phyloP scores from a whole-genome alignment of 2,329 filamentous ascomycete genomes.

The Dactylella cylindrospora region DNA sequence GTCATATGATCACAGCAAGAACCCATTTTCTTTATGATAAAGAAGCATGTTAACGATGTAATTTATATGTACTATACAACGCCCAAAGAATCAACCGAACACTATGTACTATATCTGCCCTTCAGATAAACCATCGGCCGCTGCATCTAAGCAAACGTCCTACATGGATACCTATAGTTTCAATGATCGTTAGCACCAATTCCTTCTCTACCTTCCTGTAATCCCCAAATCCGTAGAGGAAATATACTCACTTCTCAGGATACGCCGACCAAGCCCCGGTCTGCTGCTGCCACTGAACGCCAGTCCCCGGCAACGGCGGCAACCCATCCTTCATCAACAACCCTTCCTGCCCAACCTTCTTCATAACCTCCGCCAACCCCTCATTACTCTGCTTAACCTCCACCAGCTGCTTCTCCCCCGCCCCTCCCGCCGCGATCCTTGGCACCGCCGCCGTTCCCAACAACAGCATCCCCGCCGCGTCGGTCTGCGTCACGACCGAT shows the following conservation, averaged over 20 bases:
- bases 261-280: slow-evolving; percentile 69
- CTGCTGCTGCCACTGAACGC: slow-evolving; percentile 62
- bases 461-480: slow-evolving; percentile 79
- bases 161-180: slow-evolving; percentile 63
- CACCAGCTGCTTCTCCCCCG: slow-evolving; percentile 72
- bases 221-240: slow-evolving; percentile 8
- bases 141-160: slow-evolving; percentile 48
- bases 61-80: not conserved
- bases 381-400: slow-evolving; percentile 73
- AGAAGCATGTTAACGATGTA: not conserved
- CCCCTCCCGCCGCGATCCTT: slow-evolving; percentile 78
- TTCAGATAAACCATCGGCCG: not conserved
- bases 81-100: no score
- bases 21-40: not conserved
- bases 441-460: slow-evolving; percentile 80
- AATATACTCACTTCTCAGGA: slow-evolving; percentile 63
- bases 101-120: not conserved
- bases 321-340: slow-evolving; percentile 72
- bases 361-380: slow-evolving; percentile 71
- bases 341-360: slow-evolving; percentile 61
- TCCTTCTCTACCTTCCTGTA: slow-evolving; percentile 49
- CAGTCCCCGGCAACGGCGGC: slow-evolving; percentile 71
- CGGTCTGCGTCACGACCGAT: slow-evolving; percentile 77
- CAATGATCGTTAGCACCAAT: slow-evolving; percentile 43
- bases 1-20: slow-evolving; percentile 2